Evolutionary conservation across 768 basidiomycete species (phyloP).

Genomic region (Obba rivulosa): DNA sequence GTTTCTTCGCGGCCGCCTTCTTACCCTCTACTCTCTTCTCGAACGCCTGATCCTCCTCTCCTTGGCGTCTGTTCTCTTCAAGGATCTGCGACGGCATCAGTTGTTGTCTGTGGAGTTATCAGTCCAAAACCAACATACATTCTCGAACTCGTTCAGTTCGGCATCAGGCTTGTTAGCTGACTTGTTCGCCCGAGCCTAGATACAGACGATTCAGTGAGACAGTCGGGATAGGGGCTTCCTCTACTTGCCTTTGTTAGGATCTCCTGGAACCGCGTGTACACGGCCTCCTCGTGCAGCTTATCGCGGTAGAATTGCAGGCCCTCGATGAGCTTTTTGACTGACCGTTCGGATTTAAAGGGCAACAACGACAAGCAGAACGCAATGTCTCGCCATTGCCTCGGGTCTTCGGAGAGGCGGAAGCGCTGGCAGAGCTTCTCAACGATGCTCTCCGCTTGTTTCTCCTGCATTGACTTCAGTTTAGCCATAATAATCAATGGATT

Average conservation of each 20-base stretch:
- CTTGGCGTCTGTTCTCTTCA: constrained; percentile 76
- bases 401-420: constrained; percentile 82
- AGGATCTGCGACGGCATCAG: constrained; percentile 53
- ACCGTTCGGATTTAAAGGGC: constrained; percentile 95
- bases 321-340: constrained; percentile 94
- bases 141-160: constrained; percentile 93
- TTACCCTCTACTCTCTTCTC: constrained; percentile 83
- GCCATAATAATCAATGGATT: not conserved
- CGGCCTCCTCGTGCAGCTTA: constrained; percentile 85
- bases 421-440: constrained; percentile 97
- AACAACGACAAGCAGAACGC: constrained; percentile 91
- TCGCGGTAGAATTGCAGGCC: constrained; percentile 91
- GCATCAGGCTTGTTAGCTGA: constrained; percentile 88
- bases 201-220: not conserved
- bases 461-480: constrained; percentile 39
- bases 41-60: constrained; percentile 86
- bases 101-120: not conserved
- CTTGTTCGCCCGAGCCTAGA: constrained; percentile 83
- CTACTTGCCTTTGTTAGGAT: constrained; percentile 77
- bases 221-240: not conserved
- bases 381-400: constrained; percentile 96
- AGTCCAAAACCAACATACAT: constrained; percentile 35
- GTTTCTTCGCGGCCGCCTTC: constrained; percentile 74
- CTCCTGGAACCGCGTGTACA: constrained; percentile 79
- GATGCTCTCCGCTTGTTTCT: constrained; percentile 96